Evolutionary conservation across 352 stramenopile species (phyloP).

Genomic region (Phytophthora hybrid): DNA sequence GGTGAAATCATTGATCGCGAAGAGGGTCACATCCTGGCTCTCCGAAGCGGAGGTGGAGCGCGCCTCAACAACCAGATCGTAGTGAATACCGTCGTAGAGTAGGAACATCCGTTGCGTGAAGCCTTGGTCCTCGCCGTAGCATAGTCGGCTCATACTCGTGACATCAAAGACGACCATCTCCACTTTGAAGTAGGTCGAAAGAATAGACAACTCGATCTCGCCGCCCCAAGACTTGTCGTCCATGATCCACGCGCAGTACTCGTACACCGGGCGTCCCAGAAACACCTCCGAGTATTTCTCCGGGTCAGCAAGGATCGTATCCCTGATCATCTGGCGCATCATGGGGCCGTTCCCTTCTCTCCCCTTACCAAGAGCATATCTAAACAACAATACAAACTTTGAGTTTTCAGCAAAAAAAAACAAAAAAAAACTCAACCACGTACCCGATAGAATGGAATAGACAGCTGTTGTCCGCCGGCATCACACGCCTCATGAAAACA

Average conservation of each 20-base stretch:
- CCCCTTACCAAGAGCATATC: constrained; percentile 72
- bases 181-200: constrained; percentile 79
- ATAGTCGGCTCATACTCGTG: constrained; percentile 85
- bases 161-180: constrained; percentile 90
- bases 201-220: constrained; percentile 89
- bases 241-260: constrained; percentile 89
- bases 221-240: constrained; percentile 86
- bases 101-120: constrained; percentile 87
- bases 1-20: constrained; percentile 86
- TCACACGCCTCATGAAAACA: constrained; percentile 75
- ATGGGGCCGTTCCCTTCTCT: constrained; percentile 61
- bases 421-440: neutral
- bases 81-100: constrained; percentile 89
- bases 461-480: constrained; percentile 89
- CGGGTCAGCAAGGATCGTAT: constrained; percentile 71
- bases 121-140: constrained; percentile 84
- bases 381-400: constrained; percentile 22
- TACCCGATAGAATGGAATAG: constrained; percentile 89
- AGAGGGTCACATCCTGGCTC: constrained; percentile 68
- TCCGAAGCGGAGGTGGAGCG: constrained; percentile 55
- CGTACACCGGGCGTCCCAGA: constrained; percentile 73
- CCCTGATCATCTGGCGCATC: constrained; percentile 80
- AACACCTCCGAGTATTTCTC: constrained; percentile 81
- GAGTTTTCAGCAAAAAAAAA: neutral
- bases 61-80: constrained; percentile 80